phyloP scores from a whole-genome alignment of 1,284 basidiomycete genomes.

The Cutaneotrichosporon spelunceum region DNA sequence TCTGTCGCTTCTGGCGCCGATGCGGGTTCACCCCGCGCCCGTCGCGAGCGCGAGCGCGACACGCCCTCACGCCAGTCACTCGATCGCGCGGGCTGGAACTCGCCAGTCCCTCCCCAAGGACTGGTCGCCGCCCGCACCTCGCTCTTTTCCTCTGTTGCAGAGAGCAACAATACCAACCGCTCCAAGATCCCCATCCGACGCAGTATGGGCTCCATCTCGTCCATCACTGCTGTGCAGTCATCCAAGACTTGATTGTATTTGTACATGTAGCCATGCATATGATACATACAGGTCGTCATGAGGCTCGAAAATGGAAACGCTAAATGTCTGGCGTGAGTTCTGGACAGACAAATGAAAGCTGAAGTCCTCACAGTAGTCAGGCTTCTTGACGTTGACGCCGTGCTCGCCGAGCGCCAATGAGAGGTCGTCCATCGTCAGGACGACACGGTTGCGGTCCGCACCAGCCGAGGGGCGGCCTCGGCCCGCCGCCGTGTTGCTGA shows the following conservation, averaged over 20 bases:
- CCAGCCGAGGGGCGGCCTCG: slow-evolving; percentile 44
- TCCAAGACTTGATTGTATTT: slow-evolving; percentile 8
- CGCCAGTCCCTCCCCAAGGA: not conserved
- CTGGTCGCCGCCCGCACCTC: slow-evolving; percentile 7
- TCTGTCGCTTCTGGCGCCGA: not conserved
- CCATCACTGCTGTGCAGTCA: not conserved
- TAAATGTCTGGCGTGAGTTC: slow-evolving; percentile 16
- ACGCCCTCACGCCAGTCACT: not conserved
- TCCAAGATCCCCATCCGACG: slow-evolving; percentile 2
- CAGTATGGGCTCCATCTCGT: slow-evolving; percentile 2
- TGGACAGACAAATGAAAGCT: not conserved
- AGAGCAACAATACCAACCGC: not conserved
- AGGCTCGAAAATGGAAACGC: not conserved
- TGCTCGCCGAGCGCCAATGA: slow-evolving; percentile 89
- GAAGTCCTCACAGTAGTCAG: slow-evolving; percentile 60
- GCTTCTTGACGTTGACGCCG: slow-evolving; percentile 89
- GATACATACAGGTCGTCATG: slow-evolving; percentile 9
- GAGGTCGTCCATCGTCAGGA: slow-evolving; percentile 96
- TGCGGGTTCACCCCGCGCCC: not conserved
- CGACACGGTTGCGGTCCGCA: slow-evolving; percentile 87
- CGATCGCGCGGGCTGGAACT: not conserved
- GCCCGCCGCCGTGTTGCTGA: slow-evolving; percentile 55
- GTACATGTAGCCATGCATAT: slow-evolving; percentile 15
- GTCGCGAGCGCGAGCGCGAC: not conserved
- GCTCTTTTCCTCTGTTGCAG: not conserved